Conservation (phyloP, 768 basidiomycete genomes). For the Cystobasidium ongulense region DNA sequence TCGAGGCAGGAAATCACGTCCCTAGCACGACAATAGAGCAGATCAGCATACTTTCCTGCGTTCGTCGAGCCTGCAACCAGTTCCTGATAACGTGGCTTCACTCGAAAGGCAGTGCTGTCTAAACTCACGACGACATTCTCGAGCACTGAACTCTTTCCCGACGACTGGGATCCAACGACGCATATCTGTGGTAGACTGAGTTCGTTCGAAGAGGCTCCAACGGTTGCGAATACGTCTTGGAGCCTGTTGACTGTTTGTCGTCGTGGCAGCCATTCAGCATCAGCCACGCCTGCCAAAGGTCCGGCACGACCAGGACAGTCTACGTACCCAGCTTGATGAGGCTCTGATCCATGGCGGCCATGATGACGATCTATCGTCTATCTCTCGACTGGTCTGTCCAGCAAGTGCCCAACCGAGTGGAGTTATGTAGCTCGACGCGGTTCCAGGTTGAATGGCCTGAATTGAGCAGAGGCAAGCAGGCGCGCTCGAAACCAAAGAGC, state of each 20-base stretch:
- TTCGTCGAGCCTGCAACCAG: background rate
- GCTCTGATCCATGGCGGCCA: slow-evolving; percentile 28
- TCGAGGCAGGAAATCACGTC: slow-evolving; percentile 95
- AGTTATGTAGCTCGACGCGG: no score
- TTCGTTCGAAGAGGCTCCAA: slow-evolving; percentile 45
- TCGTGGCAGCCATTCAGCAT: background rate
- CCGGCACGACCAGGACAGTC: background rate
- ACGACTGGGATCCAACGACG: slow-evolving; percentile 47
- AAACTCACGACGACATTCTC: slow-evolving; percentile 23
- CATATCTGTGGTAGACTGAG: slow-evolving; percentile 47
- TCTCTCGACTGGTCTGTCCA: background rate
- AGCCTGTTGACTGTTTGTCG: slow-evolving; percentile 30
- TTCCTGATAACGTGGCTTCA: slow-evolving; percentile 2
- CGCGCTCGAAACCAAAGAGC: no score
- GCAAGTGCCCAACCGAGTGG: no score
- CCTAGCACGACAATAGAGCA: slow-evolving; percentile 48
- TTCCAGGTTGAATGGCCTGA: no score
- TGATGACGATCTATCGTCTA: background rate
- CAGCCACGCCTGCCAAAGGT: background rate
- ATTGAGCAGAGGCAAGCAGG: no score
- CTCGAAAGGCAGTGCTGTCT: background rate
- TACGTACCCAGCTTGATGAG: slow-evolving; percentile 22
- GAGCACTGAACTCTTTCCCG: slow-evolving; percentile 29
- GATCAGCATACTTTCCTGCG: slow-evolving; percentile 64
- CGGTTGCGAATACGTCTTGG: slow-evolving; percentile 47